Base-by-base conservation (phyloP, 345 rosid species). In the Populus alba region DNA sequence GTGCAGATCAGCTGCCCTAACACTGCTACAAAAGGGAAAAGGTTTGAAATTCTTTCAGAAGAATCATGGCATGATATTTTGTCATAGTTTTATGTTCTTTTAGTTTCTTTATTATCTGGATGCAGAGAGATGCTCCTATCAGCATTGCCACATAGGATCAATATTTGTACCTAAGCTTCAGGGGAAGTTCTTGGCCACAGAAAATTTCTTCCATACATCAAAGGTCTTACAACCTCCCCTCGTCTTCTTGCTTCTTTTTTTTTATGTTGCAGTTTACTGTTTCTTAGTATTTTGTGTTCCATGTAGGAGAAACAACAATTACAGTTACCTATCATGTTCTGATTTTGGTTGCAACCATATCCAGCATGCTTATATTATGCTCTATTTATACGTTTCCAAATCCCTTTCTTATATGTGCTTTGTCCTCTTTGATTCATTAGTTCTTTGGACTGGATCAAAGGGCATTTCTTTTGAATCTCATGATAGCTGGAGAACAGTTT, bases 131-230 rank as follows among this genome's bases (percentile, higher is more conserved):
- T 95, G 99, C 77, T 35, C 80, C 67, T 88, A 87, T 66, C 84
- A 80, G 72, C 89, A 71, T 39, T 95, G 99, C 81, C 80, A 81
- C 49, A 80, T 95, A 77, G 98, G 99, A 82, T 88, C 99, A 57
- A 83, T 86, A 77, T 95, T 90, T 86, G 88, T 87, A 62, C 97
- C 99, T 70, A 86, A 89, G 81, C 93, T 93, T 74, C 89, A 74
- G 85, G 99, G 98, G 73, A 90, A 85, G 9, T 89, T 95, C 83
- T 81, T 95, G 81, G 99, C 98, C 15, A 93, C 93, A 4, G 97
- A 91, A 82, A 93, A 93, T 78, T 92, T 95, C 83, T 91, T 89
- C 87, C 71, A 95, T 79, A 95, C 99, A 37, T 91, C 97, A 25
- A 92, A 92, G 96, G 99, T 95, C 43, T 66, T 25, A 23, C 31